Evolutionary conservation across 108 stramenopile genomes (phyloP).

Genomic region (Schizochytrium sp.): DNA sequence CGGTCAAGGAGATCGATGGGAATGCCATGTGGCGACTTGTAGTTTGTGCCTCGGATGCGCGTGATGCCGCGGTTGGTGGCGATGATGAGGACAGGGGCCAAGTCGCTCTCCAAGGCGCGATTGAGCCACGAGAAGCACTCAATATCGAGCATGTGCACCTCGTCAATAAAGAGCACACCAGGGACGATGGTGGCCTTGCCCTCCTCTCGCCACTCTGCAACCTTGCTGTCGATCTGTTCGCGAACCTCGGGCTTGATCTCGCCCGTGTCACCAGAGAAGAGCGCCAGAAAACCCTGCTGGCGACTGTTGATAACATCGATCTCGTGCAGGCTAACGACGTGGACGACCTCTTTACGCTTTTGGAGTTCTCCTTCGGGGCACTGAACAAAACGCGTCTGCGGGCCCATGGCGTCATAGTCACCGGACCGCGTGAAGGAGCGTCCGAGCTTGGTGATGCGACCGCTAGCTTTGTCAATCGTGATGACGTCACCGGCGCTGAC

Average conservation of each 20-base stretch:
- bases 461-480: conserved; percentile 95
- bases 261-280: conserved; percentile 97
- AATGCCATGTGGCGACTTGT: conserved; percentile 90
- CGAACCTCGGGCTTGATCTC: conserved; percentile 92
- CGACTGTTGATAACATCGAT: conserved; percentile 98
- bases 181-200: conserved; percentile 92
- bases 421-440: conserved; percentile 76
- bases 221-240: conserved; percentile 92
- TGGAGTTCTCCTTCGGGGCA: conserved; percentile 97
- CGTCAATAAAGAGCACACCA: conserved; percentile 97
- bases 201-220: conserved; percentile 93
- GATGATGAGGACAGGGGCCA: conserved; percentile 82
- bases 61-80: conserved; percentile 84
- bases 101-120: conserved; percentile 71
- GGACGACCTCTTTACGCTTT: conserved; percentile 91
- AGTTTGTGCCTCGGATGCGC: conserved; percentile 83
- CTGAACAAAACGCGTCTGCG: conserved; percentile 91
- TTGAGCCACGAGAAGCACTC: conserved; percentile 91
- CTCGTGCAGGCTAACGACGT: conserved; percentile 90
- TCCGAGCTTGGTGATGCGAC: conserved; percentile 90
- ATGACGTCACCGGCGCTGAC: conserved; percentile 96
- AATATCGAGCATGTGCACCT: conserved; percentile 94
- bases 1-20: conserved; percentile 91
- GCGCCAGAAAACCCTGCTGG: conserved; percentile 93
- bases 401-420: conserved; percentile 98